Evolutionary conservation across 2,329 filamentous ascomycete genomes (phyloP).

Genomic region (Monosporascus sp.): DNA sequence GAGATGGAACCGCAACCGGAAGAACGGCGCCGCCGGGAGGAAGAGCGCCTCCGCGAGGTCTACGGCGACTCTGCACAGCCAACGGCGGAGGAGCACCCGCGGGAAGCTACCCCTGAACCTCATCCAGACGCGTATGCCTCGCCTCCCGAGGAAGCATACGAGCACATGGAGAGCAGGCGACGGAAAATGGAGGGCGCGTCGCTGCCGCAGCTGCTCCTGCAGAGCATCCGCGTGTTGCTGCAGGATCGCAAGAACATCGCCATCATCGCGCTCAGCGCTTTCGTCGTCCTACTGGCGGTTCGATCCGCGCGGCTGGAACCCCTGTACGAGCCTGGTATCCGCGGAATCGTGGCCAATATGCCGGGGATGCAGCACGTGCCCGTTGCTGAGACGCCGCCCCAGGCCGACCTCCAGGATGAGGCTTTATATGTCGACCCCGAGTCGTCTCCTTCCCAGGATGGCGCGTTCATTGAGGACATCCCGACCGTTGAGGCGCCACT

Average conservation of each 20-base stretch:
- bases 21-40: constrained; percentile 35
- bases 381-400: constrained; percentile 4
- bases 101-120: constrained; percentile 13
- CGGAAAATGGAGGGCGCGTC: constrained; percentile 37
- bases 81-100: constrained; percentile 5
- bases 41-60: constrained; percentile 49
- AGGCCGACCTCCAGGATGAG: constrained; percentile 2
- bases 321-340: constrained; percentile 24
- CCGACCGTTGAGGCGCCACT: too few relatives aligned
- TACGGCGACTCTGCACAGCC: constrained; percentile 36
- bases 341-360: constrained; percentile 17
- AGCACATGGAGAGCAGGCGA: constrained; percentile 25
- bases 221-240: constrained; percentile 48
- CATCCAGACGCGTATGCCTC: constrained; percentile 19
- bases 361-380: constrained; percentile 17
- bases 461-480: too few relatives aligned
- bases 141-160: constrained; percentile 23
- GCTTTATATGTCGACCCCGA: not conserved
- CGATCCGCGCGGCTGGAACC: constrained; percentile 24
- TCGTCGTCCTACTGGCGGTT: constrained; percentile 49
- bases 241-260: constrained; percentile 55
- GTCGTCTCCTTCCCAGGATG: too few relatives aligned
- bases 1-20: constrained; percentile 5
- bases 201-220: constrained; percentile 48
- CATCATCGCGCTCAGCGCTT: constrained; percentile 48